Conservation (phyloP, 148 eudicot genomes). For the Silene latifolia region DNA sequence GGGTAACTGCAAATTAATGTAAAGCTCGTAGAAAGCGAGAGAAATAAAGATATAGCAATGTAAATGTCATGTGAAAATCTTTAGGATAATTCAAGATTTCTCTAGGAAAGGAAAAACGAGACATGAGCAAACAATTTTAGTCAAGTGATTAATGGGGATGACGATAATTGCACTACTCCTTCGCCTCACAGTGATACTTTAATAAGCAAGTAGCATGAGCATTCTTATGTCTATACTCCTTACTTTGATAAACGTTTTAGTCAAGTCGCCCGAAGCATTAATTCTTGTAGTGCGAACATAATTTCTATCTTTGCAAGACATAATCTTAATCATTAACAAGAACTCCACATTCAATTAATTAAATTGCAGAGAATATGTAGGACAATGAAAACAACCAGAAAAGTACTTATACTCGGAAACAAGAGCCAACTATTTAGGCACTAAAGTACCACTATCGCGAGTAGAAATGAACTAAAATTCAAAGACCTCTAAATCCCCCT, state of each 20-base stretch:
- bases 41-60: too few relatives aligned
- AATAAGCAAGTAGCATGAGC: not conserved
- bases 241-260: too few relatives aligned
- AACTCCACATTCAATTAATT: not conserved
- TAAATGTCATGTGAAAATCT: too few relatives aligned
- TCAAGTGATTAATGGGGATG: not conserved
- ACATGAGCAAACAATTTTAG: not conserved
- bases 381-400: too few relatives aligned
- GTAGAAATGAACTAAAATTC: too few relatives aligned
- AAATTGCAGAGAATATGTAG: not conserved
- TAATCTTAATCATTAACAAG: not conserved
- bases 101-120: not conserved
- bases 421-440: too few relatives aligned
- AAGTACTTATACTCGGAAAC: too few relatives aligned
- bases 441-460: too few relatives aligned
- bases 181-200: not conserved
- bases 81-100: not conserved
- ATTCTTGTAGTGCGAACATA: too few relatives aligned
- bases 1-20: not conserved
- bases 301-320: not conserved
- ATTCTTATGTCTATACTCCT: not conserved
- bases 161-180: not conserved
- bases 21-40: not conserved
- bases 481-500: not conserved
- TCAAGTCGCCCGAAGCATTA: too few relatives aligned